These are phyloP conservation scores for Colletotrichum higginsianum DNA, from an alignment of 2,329 filamentous ascomycete genomes.

Conservation along the genomic window DNA sequence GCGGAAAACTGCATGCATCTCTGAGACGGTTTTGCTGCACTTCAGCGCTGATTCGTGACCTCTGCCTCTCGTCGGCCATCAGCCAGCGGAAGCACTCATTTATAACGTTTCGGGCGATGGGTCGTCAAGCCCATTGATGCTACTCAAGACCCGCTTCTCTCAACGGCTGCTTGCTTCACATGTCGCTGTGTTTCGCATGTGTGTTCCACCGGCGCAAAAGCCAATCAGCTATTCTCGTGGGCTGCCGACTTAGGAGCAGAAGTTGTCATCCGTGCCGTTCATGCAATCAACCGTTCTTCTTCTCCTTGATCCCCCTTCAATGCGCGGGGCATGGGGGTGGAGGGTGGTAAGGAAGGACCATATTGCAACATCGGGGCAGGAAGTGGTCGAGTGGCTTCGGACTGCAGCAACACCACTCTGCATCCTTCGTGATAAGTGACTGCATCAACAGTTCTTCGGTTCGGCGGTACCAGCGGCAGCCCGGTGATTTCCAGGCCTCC, in stretches of 20 bases:
- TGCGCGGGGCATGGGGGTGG: constrained; percentile 12
- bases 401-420: not conserved
- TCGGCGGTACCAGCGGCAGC: constrained; percentile 11
- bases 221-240: constrained; percentile 11
- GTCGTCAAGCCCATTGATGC: not conserved
- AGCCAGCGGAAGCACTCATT: not conserved
- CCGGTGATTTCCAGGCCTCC: constrained; percentile 13
- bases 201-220: constrained; percentile 19
- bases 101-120: constrained; percentile 5
- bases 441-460: not conserved
- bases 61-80: not conserved
- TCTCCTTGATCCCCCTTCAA: constrained; percentile 7
- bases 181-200: constrained; percentile 17
- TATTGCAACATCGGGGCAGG: not conserved
- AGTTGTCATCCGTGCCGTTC: constrained; percentile 27
- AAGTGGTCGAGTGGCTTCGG: not conserved
- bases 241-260: constrained; percentile 6
- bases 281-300: constrained; percentile 22
- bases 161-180: constrained; percentile 27
- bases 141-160: constrained; percentile 3
- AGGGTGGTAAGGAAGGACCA: not conserved
- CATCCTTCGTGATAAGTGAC: not conserved
- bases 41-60: constrained; percentile 7
- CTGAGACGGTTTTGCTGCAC: constrained; percentile 32
- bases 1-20: constrained; percentile 20